These are phyloP conservation scores for Neonectria neomacrospora DNA, from an alignment of 2,329 filamentous ascomycete genomes.

Conservation along the genomic window DNA sequence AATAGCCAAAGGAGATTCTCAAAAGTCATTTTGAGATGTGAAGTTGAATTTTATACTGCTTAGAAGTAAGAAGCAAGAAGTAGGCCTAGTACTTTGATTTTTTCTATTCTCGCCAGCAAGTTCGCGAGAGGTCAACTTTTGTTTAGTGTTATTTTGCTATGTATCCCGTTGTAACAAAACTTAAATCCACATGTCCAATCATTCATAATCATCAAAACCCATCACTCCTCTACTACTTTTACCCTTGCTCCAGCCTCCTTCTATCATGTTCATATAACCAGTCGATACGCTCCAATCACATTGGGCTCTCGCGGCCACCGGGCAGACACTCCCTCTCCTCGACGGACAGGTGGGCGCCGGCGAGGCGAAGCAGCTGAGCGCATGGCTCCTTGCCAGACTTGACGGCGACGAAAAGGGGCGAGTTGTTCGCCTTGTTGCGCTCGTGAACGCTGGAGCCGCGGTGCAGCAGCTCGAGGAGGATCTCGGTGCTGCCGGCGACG, in stretches of 20 bases:
- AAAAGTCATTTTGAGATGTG: neutral
- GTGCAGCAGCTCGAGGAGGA: conserved; percentile 68
- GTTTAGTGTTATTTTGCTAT: neutral
- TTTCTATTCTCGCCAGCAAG: neutral
- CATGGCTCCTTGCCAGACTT: conserved; percentile 66
- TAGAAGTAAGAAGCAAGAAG: too few species aligned
- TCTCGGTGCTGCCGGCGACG: conserved; percentile 62
- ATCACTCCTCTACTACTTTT: neutral
- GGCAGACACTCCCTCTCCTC: conserved; percentile 51
- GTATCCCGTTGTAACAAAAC: neutral
- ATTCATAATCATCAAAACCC: neutral
- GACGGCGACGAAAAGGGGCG: conserved; percentile 71
- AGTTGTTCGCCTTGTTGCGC: conserved; percentile 73
- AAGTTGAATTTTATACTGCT: neutral
- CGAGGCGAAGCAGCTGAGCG: conserved; percentile 65
- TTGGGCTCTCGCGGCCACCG: conserved; percentile 25
- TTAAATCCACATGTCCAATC: neutral
- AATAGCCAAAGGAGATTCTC: neutral
- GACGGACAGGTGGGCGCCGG: conserved; percentile 67
- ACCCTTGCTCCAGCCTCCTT: neutral
- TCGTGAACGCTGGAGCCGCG: conserved; percentile 74
- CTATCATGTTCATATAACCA: neutral
- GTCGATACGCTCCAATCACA: neutral
- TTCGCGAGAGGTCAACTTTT: neutral
- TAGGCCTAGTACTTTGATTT: neutral